phyloP scores from a whole-genome alignment of 148 eudicot genomes.

The Euryodendron excelsum region DNA sequence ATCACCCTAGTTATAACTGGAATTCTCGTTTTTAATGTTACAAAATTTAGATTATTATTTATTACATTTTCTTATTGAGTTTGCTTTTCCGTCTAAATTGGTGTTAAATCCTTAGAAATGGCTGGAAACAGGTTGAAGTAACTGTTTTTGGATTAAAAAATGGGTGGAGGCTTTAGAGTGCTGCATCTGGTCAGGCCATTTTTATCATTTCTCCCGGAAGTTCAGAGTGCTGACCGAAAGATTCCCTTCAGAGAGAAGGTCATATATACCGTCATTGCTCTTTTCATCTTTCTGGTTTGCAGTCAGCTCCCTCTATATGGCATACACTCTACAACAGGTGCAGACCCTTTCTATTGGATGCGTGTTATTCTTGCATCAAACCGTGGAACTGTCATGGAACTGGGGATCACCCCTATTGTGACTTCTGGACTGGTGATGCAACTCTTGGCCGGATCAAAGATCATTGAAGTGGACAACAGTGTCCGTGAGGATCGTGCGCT shows the following conservation, averaged over 20 bases:
- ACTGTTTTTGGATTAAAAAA: constrained; percentile 27
- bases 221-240: constrained; percentile 74
- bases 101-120: background rate
- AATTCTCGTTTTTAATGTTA: background rate
- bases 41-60: background rate
- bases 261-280: constrained; percentile 76
- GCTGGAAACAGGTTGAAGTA: constrained; percentile 20
- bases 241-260: constrained; percentile 83
- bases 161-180: constrained; percentile 87
- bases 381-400: constrained; percentile 92
- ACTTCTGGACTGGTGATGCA: constrained; percentile 91
- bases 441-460: constrained; percentile 84
- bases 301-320: constrained; percentile 92
- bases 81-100: background rate
- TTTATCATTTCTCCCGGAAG: constrained; percentile 74
- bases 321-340: constrained; percentile 76
- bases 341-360: constrained; percentile 92
- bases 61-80: background rate
- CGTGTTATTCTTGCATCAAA: constrained; percentile 87
- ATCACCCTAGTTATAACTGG: background rate
- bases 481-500: constrained; percentile 89
- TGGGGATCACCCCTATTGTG: constrained; percentile 90
- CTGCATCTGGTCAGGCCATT: constrained; percentile 81
- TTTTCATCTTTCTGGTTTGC: constrained; percentile 78
- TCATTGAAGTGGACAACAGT: constrained; percentile 88